Conservation (phyloP, 1,284 basidiomycete species). For the Marasmius oreades region DNA sequence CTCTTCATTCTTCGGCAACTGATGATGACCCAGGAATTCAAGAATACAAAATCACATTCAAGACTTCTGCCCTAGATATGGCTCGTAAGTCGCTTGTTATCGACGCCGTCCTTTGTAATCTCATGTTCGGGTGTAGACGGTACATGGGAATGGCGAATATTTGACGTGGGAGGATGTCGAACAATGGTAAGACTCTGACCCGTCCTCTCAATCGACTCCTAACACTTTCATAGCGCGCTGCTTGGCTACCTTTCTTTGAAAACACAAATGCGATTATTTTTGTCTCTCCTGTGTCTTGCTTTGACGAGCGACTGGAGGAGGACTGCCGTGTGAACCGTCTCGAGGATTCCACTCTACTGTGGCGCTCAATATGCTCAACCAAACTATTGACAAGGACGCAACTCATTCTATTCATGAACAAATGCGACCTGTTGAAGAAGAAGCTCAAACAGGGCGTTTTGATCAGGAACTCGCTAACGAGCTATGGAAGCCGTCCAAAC, state of each 20-base stretch:
- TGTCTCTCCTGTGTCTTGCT: conserved; percentile 50
- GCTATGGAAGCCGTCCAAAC: conserved; percentile 56
- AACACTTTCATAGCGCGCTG: conserved; percentile 35
- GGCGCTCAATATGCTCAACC: conserved; percentile 56
- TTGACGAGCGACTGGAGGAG: conserved; percentile 61
- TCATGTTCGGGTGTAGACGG: conserved; percentile 26
- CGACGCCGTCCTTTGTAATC: conserved; percentile 3
- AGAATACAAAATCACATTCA: conserved; percentile 50
- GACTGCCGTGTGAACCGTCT: conserved; percentile 56
- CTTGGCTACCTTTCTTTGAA: conserved; percentile 65
- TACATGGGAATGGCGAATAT: conserved; percentile 59
- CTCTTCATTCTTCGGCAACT: not conserved
- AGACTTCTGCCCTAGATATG: conserved; percentile 36
- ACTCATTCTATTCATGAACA: conserved; percentile 58
- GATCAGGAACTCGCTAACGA: conserved; percentile 50
- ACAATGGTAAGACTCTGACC: conserved; percentile 40
- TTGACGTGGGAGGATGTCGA: conserved; percentile 62
- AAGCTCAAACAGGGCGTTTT: conserved; percentile 55
- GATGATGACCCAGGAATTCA: conserved; percentile 29
- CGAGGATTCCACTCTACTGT: conserved; percentile 56
- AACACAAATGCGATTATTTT: conserved; percentile 50
- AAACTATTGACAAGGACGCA: conserved; percentile 50
- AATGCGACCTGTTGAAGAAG: conserved; percentile 55
- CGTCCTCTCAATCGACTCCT: not conserved
- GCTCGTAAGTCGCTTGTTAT: conserved; percentile 10